Conservation (phyloP, 2,329 filamentous ascomycete genomes). For the Phoma sp. region DNA sequence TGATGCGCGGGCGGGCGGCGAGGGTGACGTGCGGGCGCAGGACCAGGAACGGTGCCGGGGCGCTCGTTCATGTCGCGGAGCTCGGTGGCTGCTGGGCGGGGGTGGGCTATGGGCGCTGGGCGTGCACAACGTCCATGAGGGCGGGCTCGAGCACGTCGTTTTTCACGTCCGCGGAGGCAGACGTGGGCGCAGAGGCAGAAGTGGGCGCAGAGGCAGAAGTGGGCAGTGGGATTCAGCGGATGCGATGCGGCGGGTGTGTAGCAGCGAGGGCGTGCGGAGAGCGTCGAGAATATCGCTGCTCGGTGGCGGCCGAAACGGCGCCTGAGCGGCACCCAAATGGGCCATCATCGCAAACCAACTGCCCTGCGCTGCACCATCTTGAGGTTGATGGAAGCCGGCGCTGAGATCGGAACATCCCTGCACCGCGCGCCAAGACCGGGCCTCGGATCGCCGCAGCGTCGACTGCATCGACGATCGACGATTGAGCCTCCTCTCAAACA, state of each 20-base stretch:
- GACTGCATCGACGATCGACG: constrained; percentile 12
- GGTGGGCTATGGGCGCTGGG: constrained; percentile 11
- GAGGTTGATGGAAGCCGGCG: constrained; percentile 9
- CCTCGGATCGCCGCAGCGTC: constrained; percentile 1
- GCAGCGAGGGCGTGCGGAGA: background rate
- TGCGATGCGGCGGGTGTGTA: background rate
- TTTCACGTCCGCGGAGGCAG: background rate
- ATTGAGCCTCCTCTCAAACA: background rate
- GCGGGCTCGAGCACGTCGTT: constrained; percentile 9
- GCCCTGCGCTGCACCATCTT: constrained; percentile 8
- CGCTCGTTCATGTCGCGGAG: constrained; percentile 32
- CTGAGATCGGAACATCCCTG: constrained; percentile 15
- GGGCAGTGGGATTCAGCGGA: background rate
- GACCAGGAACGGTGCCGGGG: constrained; percentile 26
- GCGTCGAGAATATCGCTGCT: background rate
- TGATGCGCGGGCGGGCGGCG: constrained; percentile 54
- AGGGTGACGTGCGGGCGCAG: constrained; percentile 35
- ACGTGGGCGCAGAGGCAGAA: background rate
- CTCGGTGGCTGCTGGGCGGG: background rate
- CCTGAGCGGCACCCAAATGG: constrained; percentile 3
- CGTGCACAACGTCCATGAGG: constrained; percentile 23
- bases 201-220: background rate
- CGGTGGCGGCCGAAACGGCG: background rate
- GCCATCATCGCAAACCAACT: background rate
- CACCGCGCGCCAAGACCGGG: background rate